Percentiles rank a stretch among this genome's conserved stretches.
Evolutionary conservation across 1,284 basidiomycete genomes (phyloP).

Genomic region (Pulveroboletus sp.): DNA sequence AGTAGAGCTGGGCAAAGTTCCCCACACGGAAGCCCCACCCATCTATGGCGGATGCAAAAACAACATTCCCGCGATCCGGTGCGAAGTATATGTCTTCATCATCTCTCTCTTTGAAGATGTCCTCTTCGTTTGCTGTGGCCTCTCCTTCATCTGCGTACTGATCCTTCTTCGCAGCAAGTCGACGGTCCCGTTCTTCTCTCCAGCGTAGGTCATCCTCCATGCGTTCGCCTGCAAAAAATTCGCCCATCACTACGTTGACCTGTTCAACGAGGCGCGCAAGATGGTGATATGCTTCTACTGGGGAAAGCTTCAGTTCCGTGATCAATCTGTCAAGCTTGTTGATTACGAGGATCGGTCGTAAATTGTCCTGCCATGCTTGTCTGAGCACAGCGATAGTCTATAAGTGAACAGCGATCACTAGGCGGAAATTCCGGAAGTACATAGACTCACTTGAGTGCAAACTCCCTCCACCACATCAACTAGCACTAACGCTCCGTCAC

Average conservation of each 20-base stretch:
- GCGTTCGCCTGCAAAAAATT: conserved; percentile 93
- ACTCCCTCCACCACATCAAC: conserved; percentile 99
- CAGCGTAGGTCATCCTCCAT: conserved; percentile 97
- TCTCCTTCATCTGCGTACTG: conserved; percentile 66
- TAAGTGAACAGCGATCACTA: background rate
- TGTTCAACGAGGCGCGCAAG: conserved; percentile 93
- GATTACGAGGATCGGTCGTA: conserved; percentile 92
- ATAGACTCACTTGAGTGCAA: conserved; percentile 81
- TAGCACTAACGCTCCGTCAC: conserved; percentile 95
- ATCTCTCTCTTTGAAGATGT: conserved; percentile 88
- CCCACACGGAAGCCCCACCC: conserved; percentile 97
- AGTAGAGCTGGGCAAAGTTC: conserved; percentile 93
- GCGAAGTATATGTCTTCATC: conserved; percentile 99
- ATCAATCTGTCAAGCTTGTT: conserved; percentile 98
- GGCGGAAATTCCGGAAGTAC: background rate
- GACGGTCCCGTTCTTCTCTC: conserved; percentile 87
- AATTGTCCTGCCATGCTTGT: conserved; percentile 91
- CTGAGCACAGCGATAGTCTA: conserved; percentile 94
- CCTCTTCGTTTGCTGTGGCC: conserved; percentile 54
- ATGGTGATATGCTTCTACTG: conserved; percentile 93
- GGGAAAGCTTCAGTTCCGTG: conserved; percentile 90
- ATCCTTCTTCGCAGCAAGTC: conserved; percentile 75
- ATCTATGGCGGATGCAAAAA: conserved; percentile 96
- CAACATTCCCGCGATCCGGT: conserved; percentile 93
- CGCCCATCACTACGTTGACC: conserved; percentile 98